A percentile compares a stretch with the other conserved stretches of the same genome.
Evolutionary conservation across 345 rosid species (phyloP).

Genomic region (Citrus cavaleriei): DNA sequence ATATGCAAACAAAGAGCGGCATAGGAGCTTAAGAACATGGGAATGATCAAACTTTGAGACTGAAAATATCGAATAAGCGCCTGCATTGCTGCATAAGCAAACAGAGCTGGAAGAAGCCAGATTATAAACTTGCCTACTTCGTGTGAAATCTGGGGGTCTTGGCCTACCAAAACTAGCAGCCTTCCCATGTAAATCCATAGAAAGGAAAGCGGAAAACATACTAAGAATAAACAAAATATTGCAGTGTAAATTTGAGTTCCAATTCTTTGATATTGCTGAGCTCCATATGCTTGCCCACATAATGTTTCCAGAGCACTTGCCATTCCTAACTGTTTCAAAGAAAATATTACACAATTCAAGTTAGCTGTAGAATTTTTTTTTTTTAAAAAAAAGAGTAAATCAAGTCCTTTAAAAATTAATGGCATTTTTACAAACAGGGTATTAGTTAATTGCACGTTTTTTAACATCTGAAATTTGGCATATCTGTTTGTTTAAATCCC

Average conservation of each 20-base stretch:
- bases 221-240: slow-evolving; percentile 39
- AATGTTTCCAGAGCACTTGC: slow-evolving; percentile 71
- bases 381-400: too few species aligned
- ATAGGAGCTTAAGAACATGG: slow-evolving; percentile 52
- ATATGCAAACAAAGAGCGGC: slow-evolving; percentile 40
- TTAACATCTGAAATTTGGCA: neutral
- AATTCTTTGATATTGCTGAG: slow-evolving; percentile 48
- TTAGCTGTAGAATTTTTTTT: neutral
- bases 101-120: slow-evolving; percentile 61
- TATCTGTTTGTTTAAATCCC: neutral
- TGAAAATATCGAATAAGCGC: slow-evolving; percentile 57
- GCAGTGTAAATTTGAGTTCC: slow-evolving; percentile 63
- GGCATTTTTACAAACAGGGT: too few species aligned
- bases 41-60: slow-evolving; percentile 52
- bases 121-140: slow-evolving; percentile 53
- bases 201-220: slow-evolving; percentile 47
- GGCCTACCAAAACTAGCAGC: slow-evolving; percentile 47
- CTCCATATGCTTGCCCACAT: slow-evolving; percentile 85
- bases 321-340: slow-evolving; percentile 57
- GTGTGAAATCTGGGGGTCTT: slow-evolving; percentile 56
- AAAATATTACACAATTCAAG: neutral
- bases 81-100: slow-evolving; percentile 36
- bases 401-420: too few species aligned
- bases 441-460: too few species aligned
- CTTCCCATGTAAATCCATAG: slow-evolving; percentile 56